Conservation (phyloP, 1,284 basidiomycete species). For the Sporisorium iseilematis-ciliati region DNA sequence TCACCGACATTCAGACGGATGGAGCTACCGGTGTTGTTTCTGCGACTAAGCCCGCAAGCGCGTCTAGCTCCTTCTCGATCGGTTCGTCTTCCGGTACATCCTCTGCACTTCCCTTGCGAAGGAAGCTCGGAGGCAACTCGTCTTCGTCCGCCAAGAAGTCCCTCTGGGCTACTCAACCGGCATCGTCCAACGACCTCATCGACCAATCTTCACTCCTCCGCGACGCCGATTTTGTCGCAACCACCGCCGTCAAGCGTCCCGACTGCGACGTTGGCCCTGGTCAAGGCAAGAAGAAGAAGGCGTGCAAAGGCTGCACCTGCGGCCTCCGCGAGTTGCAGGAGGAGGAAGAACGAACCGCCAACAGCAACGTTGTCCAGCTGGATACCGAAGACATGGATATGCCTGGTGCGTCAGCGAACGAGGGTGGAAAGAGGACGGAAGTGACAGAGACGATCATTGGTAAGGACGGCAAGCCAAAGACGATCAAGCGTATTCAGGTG, state of each 20-base stretch:
- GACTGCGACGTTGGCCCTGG: constrained; percentile 65
- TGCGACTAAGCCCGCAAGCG: constrained; percentile 20
- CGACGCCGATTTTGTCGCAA: constrained; percentile 50
- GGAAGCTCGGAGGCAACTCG: constrained; percentile 41
- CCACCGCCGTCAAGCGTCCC: constrained; percentile 59
- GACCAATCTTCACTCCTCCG: constrained; percentile 59
- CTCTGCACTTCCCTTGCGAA: constrained; percentile 54
- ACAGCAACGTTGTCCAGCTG: constrained; percentile 57
- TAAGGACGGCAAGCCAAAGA: constrained; percentile 61
- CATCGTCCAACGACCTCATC: constrained; percentile 50
- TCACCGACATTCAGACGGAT: constrained; percentile 37
- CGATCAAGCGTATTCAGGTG: constrained; percentile 67
- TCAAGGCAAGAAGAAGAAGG: constrained; percentile 62
- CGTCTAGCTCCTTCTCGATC: constrained; percentile 36
- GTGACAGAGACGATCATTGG: constrained; percentile 63
- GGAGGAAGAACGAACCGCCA: constrained; percentile 55
- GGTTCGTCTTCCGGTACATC: constrained; percentile 32
- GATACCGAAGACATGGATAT: constrained; percentile 62
- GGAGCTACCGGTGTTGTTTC: constrained; percentile 19
- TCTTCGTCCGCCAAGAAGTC: constrained; percentile 52
- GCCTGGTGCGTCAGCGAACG: constrained; percentile 31
- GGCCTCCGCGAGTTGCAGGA: constrained; percentile 67
- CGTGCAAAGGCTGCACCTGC: constrained; percentile 69
- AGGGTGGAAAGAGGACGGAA: constrained; percentile 50
- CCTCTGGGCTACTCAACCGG: constrained; percentile 64